These are phyloP conservation scores for Pleurotus sapidus DNA, from an alignment of 768 basidiomycete species.

Conservation along the genomic window DNA sequence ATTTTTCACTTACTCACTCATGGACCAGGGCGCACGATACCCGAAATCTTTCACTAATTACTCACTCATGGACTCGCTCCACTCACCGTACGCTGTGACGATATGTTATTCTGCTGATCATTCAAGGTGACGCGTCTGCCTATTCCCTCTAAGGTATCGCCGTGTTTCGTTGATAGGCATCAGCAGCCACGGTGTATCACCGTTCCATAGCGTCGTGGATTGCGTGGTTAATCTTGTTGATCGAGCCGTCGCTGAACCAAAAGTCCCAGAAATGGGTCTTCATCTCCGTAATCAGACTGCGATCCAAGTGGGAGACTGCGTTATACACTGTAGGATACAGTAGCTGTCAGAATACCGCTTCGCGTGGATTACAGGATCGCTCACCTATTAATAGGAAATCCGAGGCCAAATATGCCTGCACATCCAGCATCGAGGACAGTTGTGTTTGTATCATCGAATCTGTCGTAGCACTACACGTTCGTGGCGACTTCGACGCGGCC, in stretches of 20 bases:
- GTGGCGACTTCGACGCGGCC: no score
- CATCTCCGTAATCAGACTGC: background rate
- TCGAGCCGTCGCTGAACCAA: background rate
- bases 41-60: no score
- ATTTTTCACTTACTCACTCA: no score
- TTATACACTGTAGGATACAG: background rate
- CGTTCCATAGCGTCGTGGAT: background rate
- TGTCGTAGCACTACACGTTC: no score
- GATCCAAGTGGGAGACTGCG: background rate
- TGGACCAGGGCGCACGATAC: no score
- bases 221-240: background rate
- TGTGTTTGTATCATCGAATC: constrained; percentile 68
- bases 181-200: background rate
- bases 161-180: no score
- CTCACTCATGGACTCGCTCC: no score
- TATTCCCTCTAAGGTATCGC: no score
- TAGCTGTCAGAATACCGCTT: background rate
- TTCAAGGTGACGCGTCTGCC: no score
- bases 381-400: constrained; percentile 77
- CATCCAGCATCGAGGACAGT: constrained; percentile 52
- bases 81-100: no score
- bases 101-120: no score
- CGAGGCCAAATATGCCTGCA: constrained; percentile 71
- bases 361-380: no score
- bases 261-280: background rate